Conservation (phyloP, 805 yeast genomes). For the Saturnispora halmiae region DNA sequence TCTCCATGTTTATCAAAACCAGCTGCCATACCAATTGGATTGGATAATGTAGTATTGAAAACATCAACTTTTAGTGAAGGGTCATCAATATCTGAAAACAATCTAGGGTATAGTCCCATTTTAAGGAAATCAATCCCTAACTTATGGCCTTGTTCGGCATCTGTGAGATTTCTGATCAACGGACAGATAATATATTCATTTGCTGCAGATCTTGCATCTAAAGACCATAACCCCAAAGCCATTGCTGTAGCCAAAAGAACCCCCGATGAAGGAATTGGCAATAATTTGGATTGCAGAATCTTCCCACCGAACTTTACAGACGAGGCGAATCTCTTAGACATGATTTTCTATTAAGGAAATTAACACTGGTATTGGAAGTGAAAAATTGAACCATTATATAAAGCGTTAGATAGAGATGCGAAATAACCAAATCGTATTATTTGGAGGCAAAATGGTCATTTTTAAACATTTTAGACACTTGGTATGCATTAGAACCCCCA, state of each 20-base stretch:
- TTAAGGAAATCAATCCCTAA: constrained; percentile 65
- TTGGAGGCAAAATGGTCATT: not conserved
- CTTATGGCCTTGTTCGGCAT: constrained; percentile 81
- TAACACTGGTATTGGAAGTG: not conserved
- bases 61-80: constrained; percentile 48
- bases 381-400: too few species aligned
- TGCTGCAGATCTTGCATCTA: constrained; percentile 74
- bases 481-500: constrained; percentile 6
- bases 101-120: constrained; percentile 56
- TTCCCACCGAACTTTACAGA: not conserved
- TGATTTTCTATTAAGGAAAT: not conserved
- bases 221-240: constrained; percentile 43
- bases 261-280: constrained; percentile 18
- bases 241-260: constrained; percentile 20
- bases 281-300: constrained; percentile 12
- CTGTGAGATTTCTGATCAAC: constrained; percentile 52
- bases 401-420: too few species aligned
- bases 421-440: not conserved
- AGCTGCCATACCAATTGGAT: constrained; percentile 91
- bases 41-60: constrained; percentile 54
- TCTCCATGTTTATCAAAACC: constrained; percentile 93
- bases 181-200: constrained; percentile 83
- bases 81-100: constrained; percentile 45
- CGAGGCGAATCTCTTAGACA: constrained; percentile 6
- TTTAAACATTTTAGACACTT: constrained; percentile 5